These are phyloP conservation scores for Stephania japonica DNA, from an alignment of 164 flowering plant genomes.

Conservation along the genomic window DNA sequence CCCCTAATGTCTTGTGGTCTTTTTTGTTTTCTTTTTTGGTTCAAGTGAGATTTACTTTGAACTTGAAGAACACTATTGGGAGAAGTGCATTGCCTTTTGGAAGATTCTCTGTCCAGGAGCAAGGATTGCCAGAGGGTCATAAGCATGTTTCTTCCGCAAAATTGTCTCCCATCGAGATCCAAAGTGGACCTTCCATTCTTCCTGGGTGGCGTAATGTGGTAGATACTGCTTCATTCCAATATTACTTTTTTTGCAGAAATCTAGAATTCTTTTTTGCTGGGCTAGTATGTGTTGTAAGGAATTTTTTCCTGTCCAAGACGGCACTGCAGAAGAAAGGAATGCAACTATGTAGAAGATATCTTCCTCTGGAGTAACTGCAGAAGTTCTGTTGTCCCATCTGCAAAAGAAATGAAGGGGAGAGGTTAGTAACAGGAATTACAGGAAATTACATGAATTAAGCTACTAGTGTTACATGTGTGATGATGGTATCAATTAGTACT, in stretches of 20 bases:
- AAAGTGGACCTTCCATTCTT: slow-evolving; percentile 77
- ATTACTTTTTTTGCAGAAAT: slow-evolving; percentile 37
- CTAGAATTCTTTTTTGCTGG: slow-evolving; percentile 54
- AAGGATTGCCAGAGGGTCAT: slow-evolving; percentile 83
- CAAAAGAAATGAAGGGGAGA: slow-evolving; percentile 6
- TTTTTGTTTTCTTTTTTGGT: neutral
- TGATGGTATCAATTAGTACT: slow-evolving; percentile 35
- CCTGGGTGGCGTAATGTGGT: slow-evolving; percentile 55
- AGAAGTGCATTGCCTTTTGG: slow-evolving; percentile 32
- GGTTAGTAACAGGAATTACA: neutral
- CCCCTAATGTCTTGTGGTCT: neutral
- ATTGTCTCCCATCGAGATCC: slow-evolving; percentile 67
- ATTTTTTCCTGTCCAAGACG: slow-evolving; percentile 48
- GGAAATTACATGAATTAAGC: neutral
- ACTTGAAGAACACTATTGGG: slow-evolving; percentile 14
- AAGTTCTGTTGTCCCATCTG: slow-evolving; percentile 80
- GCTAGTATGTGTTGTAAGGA: slow-evolving; percentile 44
- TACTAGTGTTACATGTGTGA: neutral
- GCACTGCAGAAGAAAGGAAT: slow-evolving; percentile 67
- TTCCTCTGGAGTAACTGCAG: slow-evolving; percentile 79
- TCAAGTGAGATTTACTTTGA: neutral
- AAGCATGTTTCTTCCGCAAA: slow-evolving; percentile 48
- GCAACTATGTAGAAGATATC: slow-evolving; percentile 72
- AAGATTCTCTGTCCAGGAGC: slow-evolving; percentile 92
- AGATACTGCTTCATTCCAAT: slow-evolving; percentile 75